These are phyloP conservation scores for Calonectria pteridis DNA, from an alignment of 2,329 filamentous ascomycete species.

Conservation along the genomic window DNA sequence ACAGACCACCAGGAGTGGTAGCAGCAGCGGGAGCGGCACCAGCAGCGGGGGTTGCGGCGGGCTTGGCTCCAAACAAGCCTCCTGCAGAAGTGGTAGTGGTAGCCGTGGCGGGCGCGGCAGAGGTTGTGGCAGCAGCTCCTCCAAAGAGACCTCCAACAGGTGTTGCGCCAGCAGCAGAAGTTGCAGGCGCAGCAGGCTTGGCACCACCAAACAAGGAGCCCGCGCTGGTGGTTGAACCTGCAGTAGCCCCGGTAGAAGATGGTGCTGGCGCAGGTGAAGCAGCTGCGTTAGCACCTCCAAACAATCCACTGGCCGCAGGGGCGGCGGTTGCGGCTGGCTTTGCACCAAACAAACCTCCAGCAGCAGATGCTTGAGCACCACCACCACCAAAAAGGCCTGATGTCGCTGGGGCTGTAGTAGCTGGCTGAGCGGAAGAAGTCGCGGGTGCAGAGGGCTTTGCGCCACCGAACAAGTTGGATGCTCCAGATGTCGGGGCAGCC, in stretches of 20 bases:
- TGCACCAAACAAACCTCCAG: slow-evolving; percentile 49
- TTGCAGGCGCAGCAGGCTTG: slow-evolving; percentile 54
- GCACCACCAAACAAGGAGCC: slow-evolving; percentile 56
- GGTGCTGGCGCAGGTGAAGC: slow-evolving; percentile 38
- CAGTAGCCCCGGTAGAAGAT: slow-evolving; percentile 35
- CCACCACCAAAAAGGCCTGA: slow-evolving; percentile 51
- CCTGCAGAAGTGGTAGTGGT: slow-evolving; percentile 47
- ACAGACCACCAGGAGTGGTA: slow-evolving; percentile 43
- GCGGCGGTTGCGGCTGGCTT: slow-evolving; percentile 46
- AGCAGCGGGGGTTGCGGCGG: slow-evolving; percentile 31
- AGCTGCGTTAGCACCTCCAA: slow-evolving; percentile 39
- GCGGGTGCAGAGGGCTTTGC: slow-evolving; percentile 43
- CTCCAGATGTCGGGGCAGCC: slow-evolving; percentile 34
- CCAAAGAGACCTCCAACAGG: slow-evolving; percentile 54
- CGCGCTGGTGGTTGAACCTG: slow-evolving; percentile 36
- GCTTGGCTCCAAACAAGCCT: slow-evolving; percentile 50
- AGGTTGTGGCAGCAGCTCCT: slow-evolving; percentile 41
- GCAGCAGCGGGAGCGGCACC: slow-evolving; percentile 44
- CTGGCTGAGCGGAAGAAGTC: slow-evolving; percentile 11
- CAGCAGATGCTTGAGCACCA: slow-evolving; percentile 47
- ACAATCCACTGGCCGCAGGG: slow-evolving; percentile 40
- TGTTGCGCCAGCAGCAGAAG: slow-evolving; percentile 48
- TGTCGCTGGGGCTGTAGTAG: slow-evolving; percentile 29
- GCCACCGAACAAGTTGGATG: slow-evolving; percentile 47
- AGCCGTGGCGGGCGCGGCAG: slow-evolving; percentile 45